Conservation (phyloP, 495 filamentous ascomycete species). For the Talaromyces nanjingensis region DNA sequence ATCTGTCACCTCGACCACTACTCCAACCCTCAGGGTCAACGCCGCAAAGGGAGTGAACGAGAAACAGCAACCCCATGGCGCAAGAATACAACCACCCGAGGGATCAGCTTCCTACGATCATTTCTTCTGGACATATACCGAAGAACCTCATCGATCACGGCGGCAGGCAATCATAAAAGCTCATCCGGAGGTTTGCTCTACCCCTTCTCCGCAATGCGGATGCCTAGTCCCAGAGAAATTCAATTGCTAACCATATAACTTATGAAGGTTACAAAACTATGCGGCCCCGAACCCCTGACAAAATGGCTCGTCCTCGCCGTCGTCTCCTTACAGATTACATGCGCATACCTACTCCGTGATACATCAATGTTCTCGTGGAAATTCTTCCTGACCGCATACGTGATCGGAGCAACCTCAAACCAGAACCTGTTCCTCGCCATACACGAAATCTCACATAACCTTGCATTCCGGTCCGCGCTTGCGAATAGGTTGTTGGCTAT, state of each 20-base stretch:
- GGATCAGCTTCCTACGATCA: constrained; percentile 35
- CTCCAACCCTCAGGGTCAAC: constrained; percentile 4
- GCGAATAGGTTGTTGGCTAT: constrained; percentile 84
- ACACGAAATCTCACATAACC: constrained; percentile 97
- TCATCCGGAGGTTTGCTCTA: constrained; percentile 71
- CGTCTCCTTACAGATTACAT: constrained; percentile 71
- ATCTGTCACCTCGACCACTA: constrained; percentile 6
- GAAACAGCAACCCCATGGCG: background rate
- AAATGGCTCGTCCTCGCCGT: constrained; percentile 88
- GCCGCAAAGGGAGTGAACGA: constrained; percentile 5
- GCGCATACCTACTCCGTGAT: constrained; percentile 72
- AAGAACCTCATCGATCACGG: constrained; percentile 91
- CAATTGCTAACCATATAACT: background rate
- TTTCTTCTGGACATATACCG: constrained; percentile 95
- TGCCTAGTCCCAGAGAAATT: background rate
- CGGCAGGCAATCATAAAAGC: constrained; percentile 95
- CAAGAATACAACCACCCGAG: constrained; percentile 2
- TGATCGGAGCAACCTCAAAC: constrained; percentile 92
- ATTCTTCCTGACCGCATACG: constrained; percentile 82
- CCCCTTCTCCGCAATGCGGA: background rate
- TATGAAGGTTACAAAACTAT: constrained; percentile 89
- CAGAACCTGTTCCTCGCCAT: constrained; percentile 99
- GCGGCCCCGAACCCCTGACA: constrained; percentile 90
- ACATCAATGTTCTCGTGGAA: constrained; percentile 73
- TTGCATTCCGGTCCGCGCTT: constrained; percentile 81